These are phyloP conservation scores for Pachysandra terminalis DNA, from an alignment of 164 flowering plant genomes.

Conservation along the genomic window DNA sequence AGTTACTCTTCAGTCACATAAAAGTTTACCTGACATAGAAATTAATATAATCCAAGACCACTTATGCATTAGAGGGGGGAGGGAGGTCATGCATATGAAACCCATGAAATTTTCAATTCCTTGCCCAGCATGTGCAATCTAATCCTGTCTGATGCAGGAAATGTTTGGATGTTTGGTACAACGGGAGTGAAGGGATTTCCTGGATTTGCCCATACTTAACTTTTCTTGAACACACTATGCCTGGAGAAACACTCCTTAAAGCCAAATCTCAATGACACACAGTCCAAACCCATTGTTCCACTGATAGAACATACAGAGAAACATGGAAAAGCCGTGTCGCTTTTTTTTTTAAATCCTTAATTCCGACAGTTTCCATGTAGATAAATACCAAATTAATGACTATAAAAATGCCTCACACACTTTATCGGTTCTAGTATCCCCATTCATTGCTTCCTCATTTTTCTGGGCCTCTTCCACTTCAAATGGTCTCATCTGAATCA, in stretches of 20 bases:
- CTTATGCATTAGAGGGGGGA: background rate
- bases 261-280: background rate
- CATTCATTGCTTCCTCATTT: too few species aligned
- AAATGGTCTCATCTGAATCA: too few species aligned
- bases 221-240: background rate
- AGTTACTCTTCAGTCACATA: too few species aligned
- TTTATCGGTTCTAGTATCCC: too few species aligned
- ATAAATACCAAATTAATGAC: too few species aligned
- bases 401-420: too few species aligned
- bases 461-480: too few species aligned
- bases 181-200: background rate
- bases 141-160: background rate
- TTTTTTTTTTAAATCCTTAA: background rate
- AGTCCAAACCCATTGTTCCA: background rate
- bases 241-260: background rate
- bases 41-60: background rate
- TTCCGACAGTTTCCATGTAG: background rate
- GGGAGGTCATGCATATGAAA: background rate
- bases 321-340: background rate
- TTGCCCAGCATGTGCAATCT: too few species aligned
- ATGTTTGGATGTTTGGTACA: background rate
- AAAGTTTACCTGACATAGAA: too few species aligned
- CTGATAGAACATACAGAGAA: background rate
- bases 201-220: background rate
- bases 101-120: too few species aligned